Evolutionary conservation across 2,329 filamentous ascomycete genomes (phyloP).

Genomic region (Beauveria sp.): DNA sequence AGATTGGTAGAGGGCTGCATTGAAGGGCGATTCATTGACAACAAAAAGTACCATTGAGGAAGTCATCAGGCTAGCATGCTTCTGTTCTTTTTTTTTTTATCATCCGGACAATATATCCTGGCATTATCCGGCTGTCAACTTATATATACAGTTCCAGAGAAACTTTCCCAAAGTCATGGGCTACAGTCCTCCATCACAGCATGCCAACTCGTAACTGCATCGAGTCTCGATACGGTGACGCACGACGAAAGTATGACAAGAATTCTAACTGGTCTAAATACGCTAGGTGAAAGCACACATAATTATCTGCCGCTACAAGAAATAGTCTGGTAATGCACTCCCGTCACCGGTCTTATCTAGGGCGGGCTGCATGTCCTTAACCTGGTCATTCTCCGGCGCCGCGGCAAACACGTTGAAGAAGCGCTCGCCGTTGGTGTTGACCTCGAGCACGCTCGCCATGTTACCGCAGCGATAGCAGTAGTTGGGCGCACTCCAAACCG

Average conservation of each 20-base stretch:
- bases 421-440: constrained; percentile 83
- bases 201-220: not conserved
- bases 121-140: not conserved
- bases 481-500: constrained; percentile 96
- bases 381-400: constrained; percentile 87
- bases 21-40: not conserved
- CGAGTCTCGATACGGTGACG: not conserved
- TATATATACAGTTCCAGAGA: not conserved
- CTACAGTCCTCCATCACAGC: not conserved
- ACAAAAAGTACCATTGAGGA: not conserved
- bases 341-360: constrained; percentile 63
- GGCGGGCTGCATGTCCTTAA: constrained; percentile 75
- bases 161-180: not conserved
- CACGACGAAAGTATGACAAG: not conserved
- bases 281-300: not conserved
- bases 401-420: constrained; percentile 98
- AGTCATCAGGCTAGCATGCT: not conserved
- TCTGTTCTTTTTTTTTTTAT: not conserved
- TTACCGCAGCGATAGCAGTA: constrained; percentile 96
- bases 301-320: constrained; percentile 43
- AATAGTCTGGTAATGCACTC: constrained; percentile 61
- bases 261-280: not conserved
- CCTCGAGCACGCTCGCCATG: constrained; percentile 92
- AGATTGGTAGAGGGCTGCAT: constrained; percentile 63
- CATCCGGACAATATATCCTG: constrained; percentile 2